phyloP scores from a whole-genome alignment of 306 rosid genomes.

The Hylodesmum podocarpum region DNA sequence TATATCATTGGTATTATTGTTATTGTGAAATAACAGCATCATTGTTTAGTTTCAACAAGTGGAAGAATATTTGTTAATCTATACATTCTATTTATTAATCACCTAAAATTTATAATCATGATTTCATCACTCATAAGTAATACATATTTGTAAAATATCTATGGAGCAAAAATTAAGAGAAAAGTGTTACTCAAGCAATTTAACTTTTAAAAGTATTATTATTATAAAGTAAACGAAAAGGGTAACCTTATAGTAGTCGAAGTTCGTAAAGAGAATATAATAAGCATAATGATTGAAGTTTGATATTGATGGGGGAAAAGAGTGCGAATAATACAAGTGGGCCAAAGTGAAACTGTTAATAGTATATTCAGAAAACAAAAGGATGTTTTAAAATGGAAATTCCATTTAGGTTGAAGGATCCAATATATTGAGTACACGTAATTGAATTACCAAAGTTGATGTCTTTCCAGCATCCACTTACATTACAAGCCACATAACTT shows the following conservation, averaged over 20 bases:
- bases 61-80: no score
- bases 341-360: no score
- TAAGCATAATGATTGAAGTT: conserved; percentile 23
- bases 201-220: background rate
- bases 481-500: background rate
- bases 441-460: background rate
- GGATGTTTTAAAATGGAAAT: background rate
- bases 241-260: conserved; percentile 31
- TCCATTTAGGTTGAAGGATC: background rate
- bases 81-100: no score
- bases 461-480: conserved; percentile 16
- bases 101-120: background rate
- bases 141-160: background rate
- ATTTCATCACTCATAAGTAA: background rate
- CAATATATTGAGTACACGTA: conserved; percentile 1
- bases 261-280: conserved; percentile 21
- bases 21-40: no score
- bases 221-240: background rate
- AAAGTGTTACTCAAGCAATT: background rate
- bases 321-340: conserved; percentile 12
- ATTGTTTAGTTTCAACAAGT: no score
- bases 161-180: background rate
- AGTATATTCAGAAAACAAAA: background rate
- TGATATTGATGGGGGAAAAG: conserved; percentile 2
- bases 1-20: no score